A percentile compares a stretch with the other conserved stretches of the same genome.
phyloP scores from a whole-genome alignment of 257 asterid genomes.

The Solanum virginianum region DNA sequence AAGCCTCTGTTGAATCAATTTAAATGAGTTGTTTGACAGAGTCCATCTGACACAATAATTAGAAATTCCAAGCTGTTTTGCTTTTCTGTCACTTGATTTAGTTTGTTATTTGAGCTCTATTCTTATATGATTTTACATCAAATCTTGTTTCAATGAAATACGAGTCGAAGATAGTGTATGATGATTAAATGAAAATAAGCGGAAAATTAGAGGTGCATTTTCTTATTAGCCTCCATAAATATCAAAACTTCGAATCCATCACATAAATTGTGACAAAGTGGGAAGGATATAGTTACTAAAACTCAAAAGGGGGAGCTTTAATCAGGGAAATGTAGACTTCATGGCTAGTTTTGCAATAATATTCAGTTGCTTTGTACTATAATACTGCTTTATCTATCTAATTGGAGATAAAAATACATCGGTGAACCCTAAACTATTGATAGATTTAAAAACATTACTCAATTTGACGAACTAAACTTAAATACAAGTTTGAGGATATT shows the following conservation, averaged over 20 bases:
- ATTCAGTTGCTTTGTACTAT: not conserved
- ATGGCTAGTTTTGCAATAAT: not conserved
- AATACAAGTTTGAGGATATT: fast-evolving
- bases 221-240: not conserved
- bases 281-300: not conserved
- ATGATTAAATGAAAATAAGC: too few species aligned
- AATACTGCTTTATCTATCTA: not conserved
- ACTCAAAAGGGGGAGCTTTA: not conserved
- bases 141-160: not conserved
- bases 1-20: too few species aligned
- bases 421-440: not conserved
- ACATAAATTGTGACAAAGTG: not conserved
- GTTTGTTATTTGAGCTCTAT: not conserved
- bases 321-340: not conserved
- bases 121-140: not conserved
- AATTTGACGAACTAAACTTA: too few species aligned
- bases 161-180: too few species aligned
- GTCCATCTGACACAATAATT: not conserved
- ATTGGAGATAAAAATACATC: not conserved
- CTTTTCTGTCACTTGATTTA: not conserved
- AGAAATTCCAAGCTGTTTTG: not conserved
- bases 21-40: too few species aligned
- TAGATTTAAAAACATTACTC: too few species aligned
- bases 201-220: not conserved
- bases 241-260: not conserved